Conservation (phyloP, 768 basidiomycete genomes). For the Postia placenta region DNA sequence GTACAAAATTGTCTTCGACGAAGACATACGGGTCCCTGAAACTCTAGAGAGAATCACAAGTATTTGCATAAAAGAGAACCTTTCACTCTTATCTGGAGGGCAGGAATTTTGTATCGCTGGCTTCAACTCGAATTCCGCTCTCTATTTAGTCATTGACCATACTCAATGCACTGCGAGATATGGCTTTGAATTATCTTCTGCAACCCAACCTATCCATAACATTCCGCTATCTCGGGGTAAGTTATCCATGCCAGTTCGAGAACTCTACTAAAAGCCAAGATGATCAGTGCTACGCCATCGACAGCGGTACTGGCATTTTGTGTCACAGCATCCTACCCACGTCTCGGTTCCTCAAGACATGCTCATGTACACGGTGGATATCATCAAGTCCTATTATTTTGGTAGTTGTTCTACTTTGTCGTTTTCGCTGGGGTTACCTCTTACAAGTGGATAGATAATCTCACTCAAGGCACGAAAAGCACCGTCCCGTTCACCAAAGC, state of each 20-base stretch:
- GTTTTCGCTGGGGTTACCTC: conserved; percentile 2
- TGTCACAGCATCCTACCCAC: conserved; percentile 45
- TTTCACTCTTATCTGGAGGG: conserved; percentile 28
- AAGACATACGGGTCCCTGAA: conserved; percentile 39
- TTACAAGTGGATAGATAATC: conserved; percentile 36
- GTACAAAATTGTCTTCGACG: conserved; percentile 39
- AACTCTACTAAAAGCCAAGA: no score
- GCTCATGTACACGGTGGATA: conserved; percentile 40
- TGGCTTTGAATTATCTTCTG: no score
- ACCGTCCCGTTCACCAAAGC: conserved; percentile 46
- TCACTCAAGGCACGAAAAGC: conserved; percentile 38
- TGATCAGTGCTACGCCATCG: conserved; percentile 36
- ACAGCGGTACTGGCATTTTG: conserved; percentile 46
- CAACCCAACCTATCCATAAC: no score
- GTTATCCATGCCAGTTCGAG: no score
- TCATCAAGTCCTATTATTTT: conserved; percentile 45
- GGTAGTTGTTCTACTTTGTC: conserved; percentile 6
- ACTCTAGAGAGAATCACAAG: conserved; percentile 25
- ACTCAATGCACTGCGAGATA: conserved; percentile 41
- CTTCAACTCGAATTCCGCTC: conserved; percentile 19
- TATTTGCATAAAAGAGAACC: conserved; percentile 24
- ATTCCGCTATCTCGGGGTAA: no score
- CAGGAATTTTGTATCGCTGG: conserved; percentile 41
- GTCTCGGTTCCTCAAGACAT: conserved; percentile 35
- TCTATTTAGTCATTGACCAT: conserved; percentile 42